These are phyloP conservation scores for Candida pini DNA, from an alignment of 805 yeast species.

Conservation along the genomic window DNA sequence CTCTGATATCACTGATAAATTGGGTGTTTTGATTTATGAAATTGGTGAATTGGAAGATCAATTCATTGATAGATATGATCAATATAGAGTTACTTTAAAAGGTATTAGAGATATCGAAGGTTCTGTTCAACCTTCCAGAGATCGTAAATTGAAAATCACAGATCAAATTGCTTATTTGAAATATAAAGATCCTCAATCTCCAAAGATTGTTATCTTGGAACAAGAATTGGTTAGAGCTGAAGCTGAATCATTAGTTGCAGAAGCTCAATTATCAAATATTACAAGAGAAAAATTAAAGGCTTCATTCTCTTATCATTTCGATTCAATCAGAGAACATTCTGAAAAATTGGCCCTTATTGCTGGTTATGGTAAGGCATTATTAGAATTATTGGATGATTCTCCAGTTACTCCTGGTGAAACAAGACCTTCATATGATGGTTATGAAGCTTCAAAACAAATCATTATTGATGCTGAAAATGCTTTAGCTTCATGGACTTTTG, in stretches of 20 bases:
- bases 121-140: constrained; percentile 84
- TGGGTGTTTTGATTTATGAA: constrained; percentile 78
- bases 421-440: constrained; percentile 84
- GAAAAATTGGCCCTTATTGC: constrained; percentile 84
- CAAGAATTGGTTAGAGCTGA: constrained; percentile 89
- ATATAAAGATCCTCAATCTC: constrained; percentile 80
- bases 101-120: constrained; percentile 80
- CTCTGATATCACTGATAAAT: constrained; percentile 78
- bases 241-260: constrained; percentile 88
- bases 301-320: constrained; percentile 79
- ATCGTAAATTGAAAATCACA: constrained; percentile 78
- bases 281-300: constrained; percentile 84
- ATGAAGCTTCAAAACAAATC: constrained; percentile 83
- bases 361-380: constrained; percentile 82
- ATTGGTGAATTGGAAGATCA: constrained; percentile 84
- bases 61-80: constrained; percentile 81
- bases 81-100: constrained; percentile 77
- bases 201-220: constrained; percentile 76
- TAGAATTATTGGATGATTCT: constrained; percentile 77
- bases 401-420: constrained; percentile 92
- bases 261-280: constrained; percentile 84
- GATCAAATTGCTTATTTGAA: constrained; percentile 80
- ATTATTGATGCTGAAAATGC: constrained; percentile 83
- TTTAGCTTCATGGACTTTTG: constrained; percentile 78
- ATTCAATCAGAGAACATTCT: constrained; percentile 78